Evolutionary conservation across 768 basidiomycete genomes (phyloP), one percentile per base, ranked within the genome.

Genomic region (Suillus subluteus): DNA sequence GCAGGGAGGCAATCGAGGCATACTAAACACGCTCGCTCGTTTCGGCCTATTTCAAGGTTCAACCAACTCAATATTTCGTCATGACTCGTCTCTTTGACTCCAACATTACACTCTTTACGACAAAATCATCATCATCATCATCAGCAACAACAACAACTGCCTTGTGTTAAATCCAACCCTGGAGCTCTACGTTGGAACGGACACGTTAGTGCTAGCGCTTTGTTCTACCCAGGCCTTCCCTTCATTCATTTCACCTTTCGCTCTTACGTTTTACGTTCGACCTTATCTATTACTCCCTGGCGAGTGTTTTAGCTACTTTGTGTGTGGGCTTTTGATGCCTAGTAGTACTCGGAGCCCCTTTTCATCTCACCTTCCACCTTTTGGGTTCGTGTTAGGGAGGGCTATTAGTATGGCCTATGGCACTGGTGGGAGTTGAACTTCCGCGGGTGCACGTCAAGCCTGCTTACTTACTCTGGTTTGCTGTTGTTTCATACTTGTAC

Each of bases 1-100:
- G 90, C 74, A 82, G 92, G 69, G 92, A 92, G 76, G 79, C 86
- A 70, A 84, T 92, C 71, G 90, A 91, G 76, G 89, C 84, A 41
- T 91, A 83, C 76, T 92, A 78, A 88, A 64, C 67, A 61, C 32
- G 52, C 41, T 65, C 21, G 44, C 9, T 64, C 13, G 59, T 9
- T 66, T 55, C 15, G 52, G 44, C 50, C 65, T 65, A 16, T 63
- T 43, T 21, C 40, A 18, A 58, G 30, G 26, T 52, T 30, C 23
- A 62, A 30, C 43, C 62, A n/a, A 50, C 59, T 59, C 63, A 52
- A 52, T 16, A 52, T 52, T 68, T 68, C 64, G 62, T 62, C 56
- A 64, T 64, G 62, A 62, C 64, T 46, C 50, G 6, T 66, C 65
- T 67, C 67, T 65, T 73, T 69, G 55, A 63, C 65, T 64, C 63